Conservation (phyloP, 1,284 basidiomycete genomes). For the Malassezia sympodialis region DNA sequence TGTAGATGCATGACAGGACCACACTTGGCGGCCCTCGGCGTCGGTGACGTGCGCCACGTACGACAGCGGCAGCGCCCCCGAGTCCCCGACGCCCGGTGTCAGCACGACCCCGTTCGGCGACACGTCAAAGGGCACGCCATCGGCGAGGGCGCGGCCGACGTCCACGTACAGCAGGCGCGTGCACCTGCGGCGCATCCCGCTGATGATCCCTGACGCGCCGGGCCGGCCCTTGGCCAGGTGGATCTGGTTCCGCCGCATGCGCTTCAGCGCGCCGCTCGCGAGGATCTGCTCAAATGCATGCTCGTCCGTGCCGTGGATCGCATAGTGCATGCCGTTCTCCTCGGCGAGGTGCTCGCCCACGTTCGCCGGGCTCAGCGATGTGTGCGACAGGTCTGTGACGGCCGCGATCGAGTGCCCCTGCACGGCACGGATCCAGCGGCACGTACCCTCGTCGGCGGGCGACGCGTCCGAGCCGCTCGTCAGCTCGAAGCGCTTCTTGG, state of each 20-base stretch:
- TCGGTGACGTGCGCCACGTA: constrained; percentile 29
- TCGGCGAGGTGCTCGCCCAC: constrained; percentile 7
- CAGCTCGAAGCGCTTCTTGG: constrained; percentile 42
- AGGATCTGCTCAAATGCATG: constrained; percentile 51
- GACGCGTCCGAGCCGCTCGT: constrained; percentile 23
- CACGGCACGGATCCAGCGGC: constrained; percentile 65
- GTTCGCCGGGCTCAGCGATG: constrained; percentile 21
- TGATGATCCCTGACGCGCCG: constrained; percentile 59
- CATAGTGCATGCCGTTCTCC: constrained; percentile 1
- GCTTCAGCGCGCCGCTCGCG: constrained; percentile 60
- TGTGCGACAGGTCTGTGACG: constrained; percentile 24
- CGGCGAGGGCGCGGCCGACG: constrained; percentile 59
- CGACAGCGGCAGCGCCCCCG: constrained; percentile 15
- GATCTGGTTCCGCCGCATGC: constrained; percentile 75
- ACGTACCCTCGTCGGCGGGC: constrained; percentile 6
- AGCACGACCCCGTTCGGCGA: constrained; percentile 76
- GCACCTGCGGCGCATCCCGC: constrained; percentile 61
- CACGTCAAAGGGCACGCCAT: constrained; percentile 62
- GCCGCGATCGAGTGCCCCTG: constrained; percentile 73
- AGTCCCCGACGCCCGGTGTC: constrained; percentile 55
- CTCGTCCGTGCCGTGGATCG: constrained; percentile 37
- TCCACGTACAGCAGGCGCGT: constrained; percentile 67
- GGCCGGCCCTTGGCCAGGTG: constrained; percentile 63
- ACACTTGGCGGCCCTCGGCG: constrained; percentile 23
- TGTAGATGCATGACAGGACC: constrained; percentile 14